These are phyloP conservation scores for Aspergillus bridgeri DNA, from an alignment of 495 filamentous ascomycete species.

Conservation along the genomic window DNA sequence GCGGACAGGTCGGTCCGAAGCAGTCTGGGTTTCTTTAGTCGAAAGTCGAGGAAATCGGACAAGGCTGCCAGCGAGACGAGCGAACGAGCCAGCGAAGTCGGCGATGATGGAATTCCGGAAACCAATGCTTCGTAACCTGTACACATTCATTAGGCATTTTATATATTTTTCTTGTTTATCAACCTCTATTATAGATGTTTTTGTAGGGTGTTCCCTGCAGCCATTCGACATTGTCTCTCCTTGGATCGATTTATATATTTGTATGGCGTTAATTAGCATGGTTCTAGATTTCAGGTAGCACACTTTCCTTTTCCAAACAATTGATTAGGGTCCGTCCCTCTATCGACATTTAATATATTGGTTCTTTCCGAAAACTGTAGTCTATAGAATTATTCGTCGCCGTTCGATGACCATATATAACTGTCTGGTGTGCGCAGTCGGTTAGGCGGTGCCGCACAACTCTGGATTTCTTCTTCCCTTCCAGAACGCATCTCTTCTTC, in stretches of 20 bases:
- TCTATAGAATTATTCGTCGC: background rate
- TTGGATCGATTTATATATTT: background rate
- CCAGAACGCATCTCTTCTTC: background rate
- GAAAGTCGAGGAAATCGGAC: slow-evolving; percentile 48
- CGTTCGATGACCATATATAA: background rate
- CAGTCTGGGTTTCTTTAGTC: slow-evolving; percentile 49
- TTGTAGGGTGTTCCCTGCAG: too few relatives aligned
- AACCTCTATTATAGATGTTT: background rate
- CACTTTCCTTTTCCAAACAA: background rate
- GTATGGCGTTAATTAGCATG: background rate
- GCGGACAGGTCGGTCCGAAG: slow-evolving; percentile 44
- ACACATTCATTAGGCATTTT: background rate
- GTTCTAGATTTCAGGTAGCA: background rate
- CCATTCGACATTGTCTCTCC: background rate
- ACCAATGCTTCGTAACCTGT: slow-evolving; percentile 1
- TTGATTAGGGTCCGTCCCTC: background rate
- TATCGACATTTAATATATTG: background rate
- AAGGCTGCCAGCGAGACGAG: slow-evolving; percentile 44
- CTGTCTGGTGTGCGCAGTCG: background rate
- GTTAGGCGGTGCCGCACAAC: slow-evolving; percentile 8
- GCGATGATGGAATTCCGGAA: slow-evolving; percentile 44
- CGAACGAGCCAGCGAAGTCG: slow-evolving; percentile 46
- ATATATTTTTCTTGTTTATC: background rate
- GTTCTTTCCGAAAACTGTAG: background rate
- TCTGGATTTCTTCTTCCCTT: background rate